These are phyloP conservation scores for Rubia tinctorum DNA, from an alignment of 305 asterid genomes.

Conservation along the genomic window DNA sequence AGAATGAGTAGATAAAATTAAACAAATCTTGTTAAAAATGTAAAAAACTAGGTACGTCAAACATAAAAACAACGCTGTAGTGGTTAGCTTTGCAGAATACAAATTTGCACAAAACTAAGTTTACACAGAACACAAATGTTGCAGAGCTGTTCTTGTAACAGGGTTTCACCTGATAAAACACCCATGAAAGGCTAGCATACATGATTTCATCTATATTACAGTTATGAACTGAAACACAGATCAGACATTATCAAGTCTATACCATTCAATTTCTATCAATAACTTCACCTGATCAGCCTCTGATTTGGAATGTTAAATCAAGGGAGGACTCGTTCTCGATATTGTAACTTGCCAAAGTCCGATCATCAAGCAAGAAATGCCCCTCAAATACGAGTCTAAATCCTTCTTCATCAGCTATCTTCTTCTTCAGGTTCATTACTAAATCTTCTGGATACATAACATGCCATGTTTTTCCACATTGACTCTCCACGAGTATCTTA, in stretches of 20 bases:
- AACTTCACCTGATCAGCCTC: neutral
- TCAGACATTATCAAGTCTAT: neutral
- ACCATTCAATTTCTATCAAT: neutral
- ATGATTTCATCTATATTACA: neutral
- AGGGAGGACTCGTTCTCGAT: no score
- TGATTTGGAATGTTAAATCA: no score
- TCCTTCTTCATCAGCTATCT: constrained; percentile 19
- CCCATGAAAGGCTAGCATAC: neutral
- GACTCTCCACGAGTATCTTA: constrained; percentile 20
- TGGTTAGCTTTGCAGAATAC: no score
- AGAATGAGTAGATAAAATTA: no score
- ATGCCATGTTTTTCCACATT: neutral
- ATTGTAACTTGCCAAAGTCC: neutral
- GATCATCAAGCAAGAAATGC: neutral
- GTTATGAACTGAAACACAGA: neutral
- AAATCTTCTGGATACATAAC: constrained; percentile 8
- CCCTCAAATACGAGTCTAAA: neutral
- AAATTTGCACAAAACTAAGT: no score
- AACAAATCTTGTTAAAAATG: no score
- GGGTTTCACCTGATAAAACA: neutral
- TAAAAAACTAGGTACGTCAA: no score
- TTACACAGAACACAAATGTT: no score
- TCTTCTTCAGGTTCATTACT: constrained; percentile 8
- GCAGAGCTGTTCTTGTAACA: neutral
- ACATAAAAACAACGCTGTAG: no score